These are phyloP conservation scores for Hypoxylon sp. DNA, from an alignment of 2,329 filamentous ascomycete genomes.

Conservation along the genomic window DNA sequence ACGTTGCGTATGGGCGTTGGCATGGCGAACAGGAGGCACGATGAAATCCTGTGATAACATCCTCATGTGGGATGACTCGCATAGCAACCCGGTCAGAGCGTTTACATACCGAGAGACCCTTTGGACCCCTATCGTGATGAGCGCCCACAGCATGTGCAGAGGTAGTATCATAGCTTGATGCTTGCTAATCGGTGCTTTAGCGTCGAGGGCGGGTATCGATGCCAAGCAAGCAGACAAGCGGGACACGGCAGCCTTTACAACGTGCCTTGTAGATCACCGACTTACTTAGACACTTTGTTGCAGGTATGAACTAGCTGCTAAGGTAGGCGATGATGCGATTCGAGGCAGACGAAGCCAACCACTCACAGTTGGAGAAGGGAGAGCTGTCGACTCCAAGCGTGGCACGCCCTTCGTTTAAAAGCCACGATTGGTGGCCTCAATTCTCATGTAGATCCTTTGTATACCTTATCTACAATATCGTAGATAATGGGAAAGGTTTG, in stretches of 20 bases:
- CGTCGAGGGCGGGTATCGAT: conserved; percentile 1
- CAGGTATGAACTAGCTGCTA: too few relatives aligned
- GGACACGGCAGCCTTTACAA: too few relatives aligned
- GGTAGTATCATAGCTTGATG: conserved; percentile 17
- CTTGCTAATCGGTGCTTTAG: conserved; percentile 23
- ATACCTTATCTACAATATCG: too few relatives aligned
- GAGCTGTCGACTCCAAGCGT: conserved; percentile 3
- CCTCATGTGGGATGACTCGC: conserved; percentile 36
- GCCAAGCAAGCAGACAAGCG: background rate
- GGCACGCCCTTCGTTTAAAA: conserved; percentile 13
- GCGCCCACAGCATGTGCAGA: background rate
- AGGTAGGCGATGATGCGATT: background rate
- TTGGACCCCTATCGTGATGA: background rate
- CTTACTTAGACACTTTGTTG: background rate
- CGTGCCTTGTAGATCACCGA: too few relatives aligned
- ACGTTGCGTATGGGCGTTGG: too few relatives aligned
- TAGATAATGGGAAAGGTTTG: too few relatives aligned
- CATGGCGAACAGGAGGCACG: background rate
- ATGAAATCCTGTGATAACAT: conserved; percentile 31
- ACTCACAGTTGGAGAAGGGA: background rate
- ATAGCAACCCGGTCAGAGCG: conserved; percentile 18
- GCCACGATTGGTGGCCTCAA: conserved; percentile 24
- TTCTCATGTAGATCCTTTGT: too few relatives aligned
- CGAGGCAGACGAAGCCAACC: conserved; percentile 5
- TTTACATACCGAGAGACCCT: conserved; percentile 6